Percentiles rank a stretch among this genome's conserved stretches.
Evolutionary conservation across 148 eudicot genomes (phyloP).

Genomic region (Selenicereus undatus): DNA sequence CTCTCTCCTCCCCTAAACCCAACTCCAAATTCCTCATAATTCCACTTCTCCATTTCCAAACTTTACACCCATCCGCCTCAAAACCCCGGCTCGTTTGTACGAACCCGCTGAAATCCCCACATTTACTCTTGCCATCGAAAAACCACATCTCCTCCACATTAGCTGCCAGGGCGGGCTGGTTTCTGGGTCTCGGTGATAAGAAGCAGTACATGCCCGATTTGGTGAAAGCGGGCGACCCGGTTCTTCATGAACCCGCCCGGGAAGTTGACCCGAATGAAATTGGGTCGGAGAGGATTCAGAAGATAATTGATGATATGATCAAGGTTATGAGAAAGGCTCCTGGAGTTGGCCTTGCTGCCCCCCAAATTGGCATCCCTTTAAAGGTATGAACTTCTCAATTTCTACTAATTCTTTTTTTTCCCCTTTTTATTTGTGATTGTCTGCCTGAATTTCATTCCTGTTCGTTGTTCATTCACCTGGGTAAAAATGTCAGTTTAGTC

Average conservation of each 20-base stretch:
- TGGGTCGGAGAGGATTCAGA: conserved; percentile 73
- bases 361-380: conserved; percentile 89
- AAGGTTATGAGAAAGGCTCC: conserved; percentile 81
- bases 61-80: conserved; percentile 21
- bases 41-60: conserved; percentile 27
- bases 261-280: conserved; percentile 62
- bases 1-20: conserved; percentile 32
- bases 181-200: conserved; percentile 56
- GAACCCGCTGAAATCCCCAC: conserved; percentile 24
- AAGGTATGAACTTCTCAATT: conserved; percentile 40
- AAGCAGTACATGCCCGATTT: conserved; percentile 52
- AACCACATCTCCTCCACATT: conserved; percentile 18
- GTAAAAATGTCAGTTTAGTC: no score
- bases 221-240: conserved; percentile 98
- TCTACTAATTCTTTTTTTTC: neutral
- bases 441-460: neutral
- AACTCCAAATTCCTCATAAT: conserved; percentile 21
- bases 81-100: conserved; percentile 18
- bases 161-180: conserved; percentile 61
- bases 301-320: conserved; percentile 84
- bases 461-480: neutral
- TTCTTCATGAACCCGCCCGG: conserved; percentile 78
- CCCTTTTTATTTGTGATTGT: neutral
- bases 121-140: conserved; percentile 20
- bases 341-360: conserved; percentile 99